These are phyloP conservation scores for Kwoniella bestiolae DNA, from an alignment of 768 basidiomycete genomes.

Conservation along the genomic window DNA sequence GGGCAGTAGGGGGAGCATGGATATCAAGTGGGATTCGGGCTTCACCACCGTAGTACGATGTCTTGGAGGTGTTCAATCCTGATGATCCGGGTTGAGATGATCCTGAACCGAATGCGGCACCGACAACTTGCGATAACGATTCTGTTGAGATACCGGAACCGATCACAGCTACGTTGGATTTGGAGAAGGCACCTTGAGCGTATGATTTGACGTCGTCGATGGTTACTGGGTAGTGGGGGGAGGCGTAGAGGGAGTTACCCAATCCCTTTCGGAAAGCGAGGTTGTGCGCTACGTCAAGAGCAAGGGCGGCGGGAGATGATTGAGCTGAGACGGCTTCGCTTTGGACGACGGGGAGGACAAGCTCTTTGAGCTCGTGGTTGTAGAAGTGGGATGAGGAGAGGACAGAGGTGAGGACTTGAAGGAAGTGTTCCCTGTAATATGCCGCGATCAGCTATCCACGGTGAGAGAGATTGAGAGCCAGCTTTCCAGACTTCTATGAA, in stretches of 20 bases:
- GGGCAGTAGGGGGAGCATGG: slow-evolving; percentile 62
- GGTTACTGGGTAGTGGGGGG: slow-evolving; percentile 65
- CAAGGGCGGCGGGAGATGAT: slow-evolving; percentile 68
- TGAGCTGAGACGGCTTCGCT: slow-evolving; percentile 70
- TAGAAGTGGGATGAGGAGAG: slow-evolving; percentile 75
- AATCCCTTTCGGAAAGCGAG: slow-evolving; percentile 94
- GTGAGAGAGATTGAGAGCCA: no score
- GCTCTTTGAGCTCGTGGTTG: slow-evolving; percentile 61
- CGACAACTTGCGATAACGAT: slow-evolving; percentile 71
- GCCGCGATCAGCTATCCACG: neutral
- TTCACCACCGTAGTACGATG: slow-evolving; percentile 83
- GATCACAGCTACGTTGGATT: slow-evolving; percentile 80
- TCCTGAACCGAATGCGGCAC: slow-evolving; percentile 67
- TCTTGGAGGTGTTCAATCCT: slow-evolving; percentile 55
- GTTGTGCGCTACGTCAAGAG: slow-evolving; percentile 83
- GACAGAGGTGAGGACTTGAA: slow-evolving; percentile 82
- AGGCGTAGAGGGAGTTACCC: slow-evolving; percentile 84
- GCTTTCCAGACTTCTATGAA: no score
- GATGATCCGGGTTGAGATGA: slow-evolving; percentile 57
- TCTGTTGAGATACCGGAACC: slow-evolving; percentile 81
- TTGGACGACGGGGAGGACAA: slow-evolving; percentile 66
- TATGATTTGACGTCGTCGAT: slow-evolving; percentile 68
- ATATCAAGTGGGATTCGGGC: slow-evolving; percentile 67
- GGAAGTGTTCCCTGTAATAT: slow-evolving; percentile 75
- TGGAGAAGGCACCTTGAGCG: slow-evolving; percentile 73